Evolutionary conservation across 1,139 yeast species (phyloP), one percentile per base, ranked within the genome.

Genomic region (Williopsis jadinii): DNA sequence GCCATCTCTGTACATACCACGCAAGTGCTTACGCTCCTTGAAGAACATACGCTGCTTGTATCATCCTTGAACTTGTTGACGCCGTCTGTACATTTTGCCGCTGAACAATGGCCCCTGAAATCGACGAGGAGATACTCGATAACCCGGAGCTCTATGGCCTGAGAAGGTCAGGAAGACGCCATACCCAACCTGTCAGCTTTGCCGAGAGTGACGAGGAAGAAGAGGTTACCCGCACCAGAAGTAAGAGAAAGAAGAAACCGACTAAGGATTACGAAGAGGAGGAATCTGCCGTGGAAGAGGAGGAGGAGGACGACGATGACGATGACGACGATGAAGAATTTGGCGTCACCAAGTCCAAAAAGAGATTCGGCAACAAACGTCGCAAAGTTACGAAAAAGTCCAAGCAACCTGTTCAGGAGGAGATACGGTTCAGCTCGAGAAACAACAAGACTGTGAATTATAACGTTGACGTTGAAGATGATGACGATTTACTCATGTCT

Each of bases 61-160:
- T 19, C 6, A 19, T 6, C 4, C 6, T 19, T 19, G 24, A 19
- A 19, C 24, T 19, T 19, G 24, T 19, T 19, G 24, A 19, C 24
- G 24, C 24, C 6, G 24, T 19, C 6, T 19, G 6, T 19, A 11
- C 28, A 33, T 6, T 13, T n/a, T 28, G 8, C 14, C 29, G 38
- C 29, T 32, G 12, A 13, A 28, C 26, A 29, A 45, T 44, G 46
- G 44, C 48, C 27, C 45, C 48, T 19, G 62, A 61, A 29, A 48
- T 65, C 36, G 61, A 63, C 33, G 60, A 55, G 11, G 70, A 66
- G 39, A 59, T 65, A 19, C 51, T 64, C 34, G 64, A 69, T 41
- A 78, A 87, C 61, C 97, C 98, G 3, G 96, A 87, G 62, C 73
- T 92, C 29, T 92, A 90, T 55, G 98, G 98, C 3, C 71, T 92